phyloP scores from a whole-genome alignment of 345 rosid species.

The Hibiscus syriacus region DNA sequence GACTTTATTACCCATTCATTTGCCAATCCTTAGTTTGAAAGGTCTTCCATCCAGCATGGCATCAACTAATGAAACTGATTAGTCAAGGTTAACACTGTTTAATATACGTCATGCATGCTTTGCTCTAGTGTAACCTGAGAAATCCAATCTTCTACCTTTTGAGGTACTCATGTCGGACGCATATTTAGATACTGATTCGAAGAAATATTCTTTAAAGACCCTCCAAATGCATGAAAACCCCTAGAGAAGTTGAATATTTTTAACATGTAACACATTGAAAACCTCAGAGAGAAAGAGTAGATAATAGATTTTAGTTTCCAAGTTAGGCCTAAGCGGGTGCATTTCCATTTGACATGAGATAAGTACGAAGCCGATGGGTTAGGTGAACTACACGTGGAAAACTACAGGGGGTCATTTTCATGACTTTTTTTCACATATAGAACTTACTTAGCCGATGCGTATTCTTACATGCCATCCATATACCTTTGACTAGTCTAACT shows the following conservation, averaged over 20 bases:
- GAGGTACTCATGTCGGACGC: too few relatives aligned
- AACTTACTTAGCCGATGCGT: slow-evolving; percentile 18
- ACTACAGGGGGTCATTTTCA: slow-evolving; percentile 39
- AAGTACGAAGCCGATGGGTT: slow-evolving; percentile 32
- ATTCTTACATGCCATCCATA: slow-evolving; percentile 9
- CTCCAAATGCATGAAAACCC: too few relatives aligned
- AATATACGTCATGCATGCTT: neutral
- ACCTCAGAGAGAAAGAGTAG: too few relatives aligned
- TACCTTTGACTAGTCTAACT: slow-evolving; percentile 33
- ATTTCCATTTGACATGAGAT: slow-evolving; percentile 42
- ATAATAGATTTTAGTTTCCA: slow-evolving; percentile 12
- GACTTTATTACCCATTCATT: neutral
- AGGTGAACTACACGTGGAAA: slow-evolving; percentile 85
- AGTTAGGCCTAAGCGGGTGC: slow-evolving; percentile 44
- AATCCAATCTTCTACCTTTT: neutral
- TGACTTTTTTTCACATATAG: slow-evolving; percentile 23
- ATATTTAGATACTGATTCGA: too few relatives aligned
- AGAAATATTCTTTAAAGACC: too few relatives aligned
- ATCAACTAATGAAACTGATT: neutral
- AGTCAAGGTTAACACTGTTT: slow-evolving; percentile 6
- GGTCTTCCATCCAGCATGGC: neutral
- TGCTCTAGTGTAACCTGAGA: too few relatives aligned
- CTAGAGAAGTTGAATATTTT: too few relatives aligned
- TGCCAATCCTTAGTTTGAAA: neutral
- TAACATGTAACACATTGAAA: neutral